These are phyloP conservation scores for Eimeria maxima DNA, from an alignment of 169 alveolate species.

Conservation along the genomic window DNA sequence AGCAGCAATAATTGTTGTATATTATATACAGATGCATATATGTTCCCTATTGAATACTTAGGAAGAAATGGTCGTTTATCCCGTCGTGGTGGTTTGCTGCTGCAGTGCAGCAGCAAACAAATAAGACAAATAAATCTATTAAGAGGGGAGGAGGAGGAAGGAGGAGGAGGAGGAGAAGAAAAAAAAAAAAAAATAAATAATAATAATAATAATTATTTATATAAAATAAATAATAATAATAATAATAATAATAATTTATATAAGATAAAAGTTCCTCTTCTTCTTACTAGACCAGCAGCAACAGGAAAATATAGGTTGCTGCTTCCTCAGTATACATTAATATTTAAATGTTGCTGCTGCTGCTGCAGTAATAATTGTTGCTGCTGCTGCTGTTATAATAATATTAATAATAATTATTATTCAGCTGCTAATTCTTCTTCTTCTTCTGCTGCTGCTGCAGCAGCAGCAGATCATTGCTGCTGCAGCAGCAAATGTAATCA, in stretches of 20 bases:
- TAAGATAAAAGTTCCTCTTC: background rate
- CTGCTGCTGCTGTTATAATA: too few species aligned
- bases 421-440: too few species aligned
- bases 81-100: conserved; percentile 35
- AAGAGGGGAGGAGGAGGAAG: conserved; percentile 41
- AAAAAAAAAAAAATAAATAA: too few species aligned
- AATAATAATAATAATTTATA: background rate
- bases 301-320: conserved; percentile 40
- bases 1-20: background rate
- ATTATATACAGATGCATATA: background rate
- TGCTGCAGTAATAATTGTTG: too few species aligned
- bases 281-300: conserved; percentile 36
- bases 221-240: too few species aligned
- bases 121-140: conserved; percentile 7
- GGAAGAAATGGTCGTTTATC: conserved; percentile 72
- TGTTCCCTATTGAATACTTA: conserved; percentile 68
- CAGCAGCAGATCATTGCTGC: background rate
- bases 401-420: too few species aligned
- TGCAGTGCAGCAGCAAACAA: conserved; percentile 30
- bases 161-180: too few species aligned
- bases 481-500: background rate
- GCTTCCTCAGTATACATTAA: conserved; percentile 56
- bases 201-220: too few species aligned
- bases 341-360: conserved; percentile 12
- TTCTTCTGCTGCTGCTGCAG: too few species aligned